These are phyloP conservation scores for Puccinia polysora DNA, from an alignment of 1,284 basidiomycete genomes.

Conservation along the genomic window DNA sequence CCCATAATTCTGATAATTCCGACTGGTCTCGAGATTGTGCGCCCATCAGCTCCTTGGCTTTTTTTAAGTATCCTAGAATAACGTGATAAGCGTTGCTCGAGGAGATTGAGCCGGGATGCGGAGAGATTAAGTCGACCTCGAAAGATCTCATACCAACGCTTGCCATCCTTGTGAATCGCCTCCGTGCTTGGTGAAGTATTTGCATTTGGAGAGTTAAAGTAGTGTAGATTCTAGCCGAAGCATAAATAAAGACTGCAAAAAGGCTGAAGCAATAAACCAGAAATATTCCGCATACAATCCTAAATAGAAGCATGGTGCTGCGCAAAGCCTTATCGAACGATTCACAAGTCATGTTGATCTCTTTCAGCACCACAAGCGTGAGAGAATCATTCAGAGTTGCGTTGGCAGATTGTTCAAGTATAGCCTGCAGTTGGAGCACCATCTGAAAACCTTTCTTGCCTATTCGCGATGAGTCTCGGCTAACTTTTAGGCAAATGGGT, in stretches of 20 bases:
- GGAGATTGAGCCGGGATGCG: neutral
- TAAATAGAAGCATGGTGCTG: neutral
- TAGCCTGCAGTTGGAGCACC: neutral
- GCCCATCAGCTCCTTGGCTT: neutral
- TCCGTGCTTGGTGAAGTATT: conserved; percentile 13
- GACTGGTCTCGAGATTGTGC: neutral
- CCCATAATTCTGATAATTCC: conserved; percentile 6
- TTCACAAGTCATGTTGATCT: neutral
- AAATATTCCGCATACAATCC: conserved; percentile 5
- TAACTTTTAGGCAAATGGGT: neutral
- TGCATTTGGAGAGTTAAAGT: conserved; percentile 8
- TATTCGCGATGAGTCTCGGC: neutral
- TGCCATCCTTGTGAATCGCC: conserved; percentile 14
- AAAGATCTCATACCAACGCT: conserved; percentile 8
- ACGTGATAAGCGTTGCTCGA: neutral
- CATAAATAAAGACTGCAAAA: conserved; percentile 2
- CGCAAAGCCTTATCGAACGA: neutral
- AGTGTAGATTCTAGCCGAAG: conserved; percentile 6
- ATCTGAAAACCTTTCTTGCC: neutral
- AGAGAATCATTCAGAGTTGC: neutral
- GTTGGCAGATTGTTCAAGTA: neutral
- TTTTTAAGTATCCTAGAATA: neutral
- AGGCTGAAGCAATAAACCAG: neutral
- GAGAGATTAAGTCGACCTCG: neutral
- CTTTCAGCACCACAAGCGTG: neutral